Evolutionary conservation across 179 eudicot species (phyloP).

Genomic region (Carnegiea gigantea): DNA sequence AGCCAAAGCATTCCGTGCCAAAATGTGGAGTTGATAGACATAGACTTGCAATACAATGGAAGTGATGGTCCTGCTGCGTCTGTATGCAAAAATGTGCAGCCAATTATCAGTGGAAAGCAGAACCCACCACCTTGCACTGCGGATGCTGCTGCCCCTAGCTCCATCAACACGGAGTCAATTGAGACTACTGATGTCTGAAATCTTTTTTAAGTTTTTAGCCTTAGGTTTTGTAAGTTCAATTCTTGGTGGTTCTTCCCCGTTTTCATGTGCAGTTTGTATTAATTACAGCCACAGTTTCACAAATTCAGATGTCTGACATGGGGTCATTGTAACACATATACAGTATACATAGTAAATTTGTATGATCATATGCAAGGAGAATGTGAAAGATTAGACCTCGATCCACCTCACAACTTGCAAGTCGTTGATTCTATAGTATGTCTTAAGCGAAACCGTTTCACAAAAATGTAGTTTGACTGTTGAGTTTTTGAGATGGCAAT

Average conservation of each 20-base stretch:
- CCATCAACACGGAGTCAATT: not conserved
- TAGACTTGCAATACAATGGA: constrained; percentile 29
- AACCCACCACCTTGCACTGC: constrained; percentile 33
- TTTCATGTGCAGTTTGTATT: not conserved
- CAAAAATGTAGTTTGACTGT: too few species aligned
- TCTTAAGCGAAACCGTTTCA: too few species aligned
- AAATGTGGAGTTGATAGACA: constrained; percentile 28
- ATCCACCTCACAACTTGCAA: not conserved
- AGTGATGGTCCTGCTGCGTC: constrained; percentile 29
- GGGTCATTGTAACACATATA: not conserved
- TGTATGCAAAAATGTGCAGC: constrained; percentile 34
- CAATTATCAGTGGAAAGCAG: constrained; percentile 23
- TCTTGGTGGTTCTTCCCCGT: not conserved
- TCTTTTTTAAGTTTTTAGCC: not conserved
- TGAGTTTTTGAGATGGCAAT: too few species aligned
- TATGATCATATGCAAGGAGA: not conserved
- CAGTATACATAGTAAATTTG: not conserved
- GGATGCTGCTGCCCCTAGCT: constrained; percentile 15
- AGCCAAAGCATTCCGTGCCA: constrained; percentile 32
- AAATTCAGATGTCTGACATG: not conserved
- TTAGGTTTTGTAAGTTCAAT: not conserved
- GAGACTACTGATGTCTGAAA: constrained; percentile 9
- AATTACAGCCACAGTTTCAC: not conserved
- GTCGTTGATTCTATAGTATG: not conserved
- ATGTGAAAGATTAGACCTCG: not conserved